Percentiles rank a stretch among this genome's conserved stretches.
Evolutionary conservation across 1,284 basidiomycete genomes (phyloP).

Genomic region (Cerrena zonata): DNA sequence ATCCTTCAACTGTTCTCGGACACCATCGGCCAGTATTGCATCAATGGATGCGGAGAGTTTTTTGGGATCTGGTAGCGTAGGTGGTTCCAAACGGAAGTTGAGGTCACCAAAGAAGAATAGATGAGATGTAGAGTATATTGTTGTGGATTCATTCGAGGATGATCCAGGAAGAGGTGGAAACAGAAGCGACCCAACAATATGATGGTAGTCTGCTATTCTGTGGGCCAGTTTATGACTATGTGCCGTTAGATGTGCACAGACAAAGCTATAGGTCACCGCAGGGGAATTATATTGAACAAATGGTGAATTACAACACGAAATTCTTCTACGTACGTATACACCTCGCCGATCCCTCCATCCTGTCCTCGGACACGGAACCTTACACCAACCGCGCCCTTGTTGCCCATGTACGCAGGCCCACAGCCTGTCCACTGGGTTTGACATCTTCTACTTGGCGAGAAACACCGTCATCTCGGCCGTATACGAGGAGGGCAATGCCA

Average conservation of each 20-base stretch:
- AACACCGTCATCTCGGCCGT: conserved; percentile 66
- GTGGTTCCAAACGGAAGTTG: conserved; percentile 80
- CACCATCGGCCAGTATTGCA: conserved; percentile 41
- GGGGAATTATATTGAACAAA: conserved; percentile 1
- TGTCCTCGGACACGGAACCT: conserved; percentile 67
- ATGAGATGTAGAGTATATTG: conserved; percentile 77
- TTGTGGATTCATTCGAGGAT: conserved; percentile 39
- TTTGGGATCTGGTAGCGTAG: conserved; percentile 26
- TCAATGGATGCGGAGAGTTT: conserved; percentile 29
- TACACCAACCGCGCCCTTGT: conserved; percentile 91
- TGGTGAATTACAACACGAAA: neutral
- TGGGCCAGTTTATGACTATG: conserved; percentile 67
- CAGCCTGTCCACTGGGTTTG: conserved; percentile 73
- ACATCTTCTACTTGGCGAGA: conserved; percentile 60
- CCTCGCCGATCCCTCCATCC: conserved; percentile 59
- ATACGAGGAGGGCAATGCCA: conserved; percentile 76
- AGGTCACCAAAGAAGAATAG: conserved; percentile 85
- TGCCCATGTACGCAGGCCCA: conserved; percentile 80
- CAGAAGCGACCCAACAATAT: conserved; percentile 78
- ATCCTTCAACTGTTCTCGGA: conserved; percentile 61
- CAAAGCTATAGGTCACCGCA: conserved; percentile 58
- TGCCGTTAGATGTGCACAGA: conserved; percentile 86
- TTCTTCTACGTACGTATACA: conserved; percentile 66
- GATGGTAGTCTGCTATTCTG: conserved; percentile 77
- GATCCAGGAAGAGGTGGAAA: conserved; percentile 58